Conservation (phyloP, 1,139 yeast genomes). For the Protomyces pachydermus region DNA sequence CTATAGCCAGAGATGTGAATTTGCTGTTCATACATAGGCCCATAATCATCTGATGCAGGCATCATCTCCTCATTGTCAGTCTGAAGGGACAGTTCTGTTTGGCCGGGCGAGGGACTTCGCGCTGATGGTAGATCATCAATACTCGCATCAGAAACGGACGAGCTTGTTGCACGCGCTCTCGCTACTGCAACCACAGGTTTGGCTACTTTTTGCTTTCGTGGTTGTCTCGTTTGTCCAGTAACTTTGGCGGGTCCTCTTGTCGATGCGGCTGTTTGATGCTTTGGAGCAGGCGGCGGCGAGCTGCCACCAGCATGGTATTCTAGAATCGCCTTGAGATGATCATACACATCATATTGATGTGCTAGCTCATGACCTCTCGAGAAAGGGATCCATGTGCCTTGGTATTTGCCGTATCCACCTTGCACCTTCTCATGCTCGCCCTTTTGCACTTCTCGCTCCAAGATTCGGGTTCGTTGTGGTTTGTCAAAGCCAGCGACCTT, state of each 20-base stretch:
- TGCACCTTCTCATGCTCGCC: constrained; percentile 88
- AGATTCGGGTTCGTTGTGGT: constrained; percentile 73
- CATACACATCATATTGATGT: constrained; percentile 59
- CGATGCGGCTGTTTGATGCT: constrained; percentile 27
- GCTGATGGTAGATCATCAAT: constrained; percentile 19
- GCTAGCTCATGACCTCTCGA: constrained; percentile 60
- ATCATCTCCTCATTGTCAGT: constrained; percentile 12
- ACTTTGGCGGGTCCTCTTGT: constrained; percentile 1
- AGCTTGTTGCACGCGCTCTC: not conserved
- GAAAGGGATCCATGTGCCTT: constrained; percentile 46
- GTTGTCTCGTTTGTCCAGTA: not conserved
- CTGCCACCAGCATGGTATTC: constrained; percentile 50
- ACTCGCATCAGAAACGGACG: constrained; percentile 18
- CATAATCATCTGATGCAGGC: constrained; percentile 15
- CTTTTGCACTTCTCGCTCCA: constrained; percentile 81
- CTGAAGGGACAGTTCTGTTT: constrained; percentile 14
- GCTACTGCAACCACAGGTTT: not conserved
- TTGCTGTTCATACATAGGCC: constrained; percentile 8
- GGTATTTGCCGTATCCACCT: constrained; percentile 93
- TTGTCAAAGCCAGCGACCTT: constrained; percentile 85
- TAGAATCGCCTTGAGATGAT: constrained; percentile 58
- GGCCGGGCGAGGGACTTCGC: constrained; percentile 19
- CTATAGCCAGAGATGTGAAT: constrained; percentile 40
- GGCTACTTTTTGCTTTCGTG: constrained; percentile 7
- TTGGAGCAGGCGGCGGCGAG: constrained; percentile 27